Base-by-base conservation (phyloP, 1,139 yeast species). In the Casaregolazyma lundiana region DNA sequence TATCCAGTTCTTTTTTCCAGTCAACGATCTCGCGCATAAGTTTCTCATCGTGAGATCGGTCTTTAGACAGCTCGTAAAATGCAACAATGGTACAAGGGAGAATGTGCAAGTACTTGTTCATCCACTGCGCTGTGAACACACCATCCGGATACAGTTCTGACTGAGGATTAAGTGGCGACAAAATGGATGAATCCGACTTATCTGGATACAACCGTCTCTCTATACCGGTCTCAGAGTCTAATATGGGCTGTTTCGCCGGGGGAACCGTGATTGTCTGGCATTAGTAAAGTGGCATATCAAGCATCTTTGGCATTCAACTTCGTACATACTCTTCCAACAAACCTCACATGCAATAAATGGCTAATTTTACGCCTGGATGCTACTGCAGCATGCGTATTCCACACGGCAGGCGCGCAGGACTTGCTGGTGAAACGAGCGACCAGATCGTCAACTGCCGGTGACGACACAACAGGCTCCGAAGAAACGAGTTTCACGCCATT, bases 41-140 rank as follows among this genome's bases (percentile, higher is more conserved):
- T 3, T 57, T 59, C 49, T 72, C 75, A 50, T 71, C 75, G 1
- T 53, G 53, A 7, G 56, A 58, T 3, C 58, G 47, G 1, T 63
- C 66, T 1, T 55, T 52, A 8, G 53, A 56, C 16, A 76, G 51
- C 43, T 70, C 68, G 55, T 72, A 71, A 37, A 76, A 66, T 1
- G 72, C 60, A 3, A 76, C 60, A 42, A 71, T 67, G 0, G 74
- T 68, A 1, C 72, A 54, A 0, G 84, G 83, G 18, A 67, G 44
- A 4, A 64, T 48, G 16, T 68, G 64, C 32, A 66, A 62, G 54
- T 78, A 76, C 56, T 77, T 78, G 34, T 69, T 67, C 8, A 77
- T 50, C 84, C 84, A 79, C 20, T 70, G 64, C 0, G 56, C 53
- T 0, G 74, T 65, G 20, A 77, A 53, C 1, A 76, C 57, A 0